Percentiles rank a stretch among this genome's conserved stretches.
Conservation (phyloP, 2,329 filamentous ascomycete genomes). For the Orbilia oligospora region DNA sequence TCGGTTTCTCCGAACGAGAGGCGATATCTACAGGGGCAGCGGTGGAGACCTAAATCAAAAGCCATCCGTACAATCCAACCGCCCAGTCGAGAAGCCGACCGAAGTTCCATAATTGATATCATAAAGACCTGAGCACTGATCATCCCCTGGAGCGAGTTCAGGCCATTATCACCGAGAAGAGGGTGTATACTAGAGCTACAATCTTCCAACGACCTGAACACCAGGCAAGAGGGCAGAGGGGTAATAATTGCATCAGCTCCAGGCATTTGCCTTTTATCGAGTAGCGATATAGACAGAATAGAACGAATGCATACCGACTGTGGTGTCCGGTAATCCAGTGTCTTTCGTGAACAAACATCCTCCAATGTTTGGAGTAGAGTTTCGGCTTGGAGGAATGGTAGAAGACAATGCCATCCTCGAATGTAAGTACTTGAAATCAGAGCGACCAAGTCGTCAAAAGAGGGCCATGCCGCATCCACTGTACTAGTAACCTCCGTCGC, state of each 20-base stretch:
- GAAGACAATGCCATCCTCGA: constrained; percentile 73
- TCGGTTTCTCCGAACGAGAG: constrained; percentile 70
- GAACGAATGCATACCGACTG: constrained; percentile 70
- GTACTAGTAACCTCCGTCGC: constrained; percentile 65
- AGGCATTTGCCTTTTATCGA: constrained; percentile 70
- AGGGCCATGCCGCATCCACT: constrained; percentile 54
- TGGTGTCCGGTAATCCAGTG: constrained; percentile 65
- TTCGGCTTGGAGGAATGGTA: constrained; percentile 73
- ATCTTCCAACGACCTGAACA: constrained; percentile 71
- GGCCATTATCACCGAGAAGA: constrained; percentile 70
- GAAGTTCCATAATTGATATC: constrained; percentile 72
- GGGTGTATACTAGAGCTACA: constrained; percentile 71
- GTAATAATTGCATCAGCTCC: constrained; percentile 42
- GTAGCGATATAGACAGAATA: constrained; percentile 72
- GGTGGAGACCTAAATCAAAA: constrained; percentile 74
- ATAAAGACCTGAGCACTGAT: constrained; percentile 73
- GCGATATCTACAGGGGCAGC: constrained; percentile 72
- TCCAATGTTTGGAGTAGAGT: constrained; percentile 70
- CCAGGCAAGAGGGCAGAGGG: constrained; percentile 68
- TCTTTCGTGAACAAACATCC: constrained; percentile 66
- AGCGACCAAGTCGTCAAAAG: constrained; percentile 70
- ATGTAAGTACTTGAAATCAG: constrained; percentile 73
- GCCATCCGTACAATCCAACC: constrained; percentile 73
- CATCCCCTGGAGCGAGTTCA: constrained; percentile 71
- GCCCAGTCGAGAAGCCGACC: constrained; percentile 73